Conservation (phyloP, 139 green algal species). For the Tetraselmis striata region DNA sequence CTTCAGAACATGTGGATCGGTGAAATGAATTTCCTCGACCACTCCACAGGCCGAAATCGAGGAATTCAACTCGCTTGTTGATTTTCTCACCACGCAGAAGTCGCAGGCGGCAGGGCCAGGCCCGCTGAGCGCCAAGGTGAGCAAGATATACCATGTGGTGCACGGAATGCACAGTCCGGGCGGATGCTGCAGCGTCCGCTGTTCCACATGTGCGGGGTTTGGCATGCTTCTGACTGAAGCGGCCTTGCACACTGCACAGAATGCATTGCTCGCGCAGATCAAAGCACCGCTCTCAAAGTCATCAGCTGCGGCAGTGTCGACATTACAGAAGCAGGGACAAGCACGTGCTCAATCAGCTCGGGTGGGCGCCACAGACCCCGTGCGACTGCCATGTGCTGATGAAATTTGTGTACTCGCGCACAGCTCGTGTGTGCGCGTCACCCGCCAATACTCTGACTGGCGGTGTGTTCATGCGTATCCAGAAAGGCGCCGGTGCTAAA, state of each 20-base stretch:
- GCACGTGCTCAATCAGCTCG: too few relatives aligned
- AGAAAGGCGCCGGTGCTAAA: too few relatives aligned
- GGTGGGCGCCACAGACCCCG: too few relatives aligned
- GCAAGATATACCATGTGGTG: neutral
- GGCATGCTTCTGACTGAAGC: neutral
- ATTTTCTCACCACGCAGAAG: neutral
- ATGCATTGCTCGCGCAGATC: neutral
- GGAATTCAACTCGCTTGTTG: neutral
- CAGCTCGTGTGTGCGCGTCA: too few relatives aligned
- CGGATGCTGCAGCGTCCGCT: neutral
- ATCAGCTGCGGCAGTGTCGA: neutral
- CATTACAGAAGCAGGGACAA: neutral
- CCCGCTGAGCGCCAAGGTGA: neutral
- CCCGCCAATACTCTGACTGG: too few relatives aligned
- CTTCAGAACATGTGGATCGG: too few relatives aligned
- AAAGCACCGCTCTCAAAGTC: neutral
- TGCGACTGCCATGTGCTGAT: too few relatives aligned
- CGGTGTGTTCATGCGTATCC: too few relatives aligned
- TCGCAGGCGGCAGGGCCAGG: neutral
- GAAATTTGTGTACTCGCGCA: too few relatives aligned
- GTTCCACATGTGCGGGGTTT: neutral
- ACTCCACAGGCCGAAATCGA: neutral
- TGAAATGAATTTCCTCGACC: too few relatives aligned
- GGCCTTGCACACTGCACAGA: neutral
- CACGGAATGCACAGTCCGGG: neutral